Evolutionary conservation across 1,139 yeast genomes (phyloP), one percentile per base, ranked within the genome.

Genomic region (Saccharomyces hybrid): DNA sequence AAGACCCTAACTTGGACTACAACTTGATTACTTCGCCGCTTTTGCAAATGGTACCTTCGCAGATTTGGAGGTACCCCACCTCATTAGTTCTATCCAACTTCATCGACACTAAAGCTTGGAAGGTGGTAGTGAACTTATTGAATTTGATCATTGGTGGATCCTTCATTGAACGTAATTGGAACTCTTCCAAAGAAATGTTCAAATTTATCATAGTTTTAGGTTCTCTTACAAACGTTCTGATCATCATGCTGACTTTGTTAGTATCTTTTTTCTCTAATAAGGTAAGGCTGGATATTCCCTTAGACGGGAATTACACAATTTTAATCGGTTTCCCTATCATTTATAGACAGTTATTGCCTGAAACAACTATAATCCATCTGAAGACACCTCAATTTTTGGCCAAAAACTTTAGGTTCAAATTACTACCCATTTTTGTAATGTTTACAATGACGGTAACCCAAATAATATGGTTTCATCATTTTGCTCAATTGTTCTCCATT

Each of bases 281-380:
- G 46, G 52, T 67, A 49, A 59, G 62, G 51, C 59, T 64, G 14
- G 63, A 69, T 54, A 50, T 61, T 6, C 70, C 86, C 3, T 72
- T 85, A 52, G 87, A 88, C 54, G 97, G 97, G 0, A 84, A 89
- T 23, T 78, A 83, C 47, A 83, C 89, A 0, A 73, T 88, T 56
- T 77, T 86, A 58, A 75, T 88, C 65, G 93, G 89, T 2, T 86
- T 88, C 62, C 73, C 90, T 56, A 96, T 91, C 38, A 95, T 90
- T 7, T 81, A 89, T 68, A 90, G 89, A 70, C 97, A 91, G 70
- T 75, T 88, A 62, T 82, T 88, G 32, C 97, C 97, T 5, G 97
- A 91, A 67, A 95, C 89, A 66, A 84, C 88, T 54, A 78, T 89
- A 54, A 55, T 67, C 19, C 50, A 63, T 29, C 50, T 66, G 8